Evolutionary conservation across 495 filamentous ascomycete species (phyloP), one percentile per base, ranked within the genome.

Genomic region (Cercophora scortea): DNA sequence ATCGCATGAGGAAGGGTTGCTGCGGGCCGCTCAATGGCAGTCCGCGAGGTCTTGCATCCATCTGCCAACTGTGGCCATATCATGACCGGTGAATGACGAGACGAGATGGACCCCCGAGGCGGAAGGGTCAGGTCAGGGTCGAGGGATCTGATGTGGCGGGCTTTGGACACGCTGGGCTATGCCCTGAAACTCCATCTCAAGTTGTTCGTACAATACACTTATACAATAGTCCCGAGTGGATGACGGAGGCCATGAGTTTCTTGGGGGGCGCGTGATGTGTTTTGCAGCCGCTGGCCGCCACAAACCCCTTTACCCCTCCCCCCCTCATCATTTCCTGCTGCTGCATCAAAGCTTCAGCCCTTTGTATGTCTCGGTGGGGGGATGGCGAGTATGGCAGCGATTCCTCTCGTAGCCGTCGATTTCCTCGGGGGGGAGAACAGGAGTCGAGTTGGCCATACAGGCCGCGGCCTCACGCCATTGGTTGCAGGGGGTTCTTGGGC

Each of bases 261-360:
- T 25, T 25, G 25, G 34, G 51, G 58, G 57, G 60, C 62, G 57
- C 60, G 62, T 65, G 62, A 63, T 63, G 60, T 54, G 50, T 50
- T 25, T 25, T 63, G 55, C 60, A 62, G 52, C 54, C 48, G 52
- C 51, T 51, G 53, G 33, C 40, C 55, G 56, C 50, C 58, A 46
- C 54, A 59, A 47, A 43, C 53, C 47, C 48, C 42, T 50, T 51
- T 42, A 35, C 40, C 48, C 47, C 38, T 40, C 32, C 39, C 48
- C 43, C 18, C 42, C 10, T 42, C 42, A 36, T 45, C 25, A 13
- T 32, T 33, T 46, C 25, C 42, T 13, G 16, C 8, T 35, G 44
- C n/a, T 13, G 25, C 25, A 25, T 25, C 25, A 25, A 25, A 25
- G 25, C 25, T 25, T 25, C 47, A 15, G 33, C 47, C 36, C 47